Base-by-base conservation (phyloP, 1,284 basidiomycete species). In the Hemileia vastatrix region DNA sequence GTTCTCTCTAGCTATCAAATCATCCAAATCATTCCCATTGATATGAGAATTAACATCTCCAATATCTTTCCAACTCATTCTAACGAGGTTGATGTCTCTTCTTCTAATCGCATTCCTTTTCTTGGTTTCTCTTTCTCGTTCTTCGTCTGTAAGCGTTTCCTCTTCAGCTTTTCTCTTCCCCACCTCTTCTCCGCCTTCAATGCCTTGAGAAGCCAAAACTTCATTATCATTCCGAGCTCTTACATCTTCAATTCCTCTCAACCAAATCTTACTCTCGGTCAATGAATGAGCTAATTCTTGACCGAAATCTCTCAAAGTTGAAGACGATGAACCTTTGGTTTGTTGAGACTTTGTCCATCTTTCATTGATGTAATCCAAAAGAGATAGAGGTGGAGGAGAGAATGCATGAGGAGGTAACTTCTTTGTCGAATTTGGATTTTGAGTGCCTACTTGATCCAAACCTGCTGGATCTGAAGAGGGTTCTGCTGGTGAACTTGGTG, bases 241-340 rank as follows among this genome's bases (percentile, higher is more conserved):
- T n/a, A 67, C 59, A 48, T 69, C 67, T 57, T 69, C 68, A 6
- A 69, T 57, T 18, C 64, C 65, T 1, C 68, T 54, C 6, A 69
- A 53, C 23, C 66, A 69, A 56, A 69, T 69, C 57, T 69, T 69
- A 44, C 67, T 43, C 44, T 69, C 67, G 2, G 68, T 69, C 27
- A 69, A 57, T 6, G 65, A 43, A 3, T 57, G 21, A 31, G 67
- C 60, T 2, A 69, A 19, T 9, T 65, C 60, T 32, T 66, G 67
- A 8, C 49, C 58, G 8, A 65, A 63, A n/a, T 45, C 19, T 6
- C 63, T 67, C 6, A 64, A 58, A 44, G 67, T 64, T 1, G 43
- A 9, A 13, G 21, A 49, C 3, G 18, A 21, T 11, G 23, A 2
- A 27, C 27, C 27, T 27, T 27, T 27, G 27, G 27, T 27, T n/a